Conservation (phyloP, 805 yeast species). For the Metschnikowia reukaufii region DNA sequence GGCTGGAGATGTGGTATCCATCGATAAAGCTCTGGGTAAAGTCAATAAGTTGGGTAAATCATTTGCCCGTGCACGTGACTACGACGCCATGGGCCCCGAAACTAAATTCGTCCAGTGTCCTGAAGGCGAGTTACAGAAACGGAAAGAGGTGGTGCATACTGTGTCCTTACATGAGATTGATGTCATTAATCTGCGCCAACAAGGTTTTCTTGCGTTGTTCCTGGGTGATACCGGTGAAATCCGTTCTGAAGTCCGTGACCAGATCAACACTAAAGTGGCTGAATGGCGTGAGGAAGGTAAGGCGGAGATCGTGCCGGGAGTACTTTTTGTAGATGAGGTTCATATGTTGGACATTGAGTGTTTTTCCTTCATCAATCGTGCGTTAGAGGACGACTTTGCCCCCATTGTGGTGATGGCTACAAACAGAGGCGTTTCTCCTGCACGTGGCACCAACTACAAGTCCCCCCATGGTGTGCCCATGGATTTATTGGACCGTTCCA, state of each 20-base stretch:
- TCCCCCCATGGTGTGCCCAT: conserved; percentile 98
- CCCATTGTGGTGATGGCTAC: conserved; percentile 98
- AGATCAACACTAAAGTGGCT: conserved; percentile 93
- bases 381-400: conserved; percentile 92
- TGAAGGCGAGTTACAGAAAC: conserved; percentile 95
- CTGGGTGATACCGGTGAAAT: conserved; percentile 98
- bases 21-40: conserved; percentile 94
- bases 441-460: conserved; percentile 89
- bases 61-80: conserved; percentile 93
- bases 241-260: conserved; percentile 91
- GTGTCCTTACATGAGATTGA: conserved; percentile 98
- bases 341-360: conserved; percentile 98
- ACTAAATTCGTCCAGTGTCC: conserved; percentile 98
- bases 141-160: conserved; percentile 94
- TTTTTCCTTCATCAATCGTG: conserved; percentile 92
- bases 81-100: conserved; percentile 98
- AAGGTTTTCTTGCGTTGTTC: conserved; percentile 93
- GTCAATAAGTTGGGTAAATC: conserved; percentile 94
- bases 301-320: conserved; percentile 98
- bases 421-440: conserved; percentile 89
- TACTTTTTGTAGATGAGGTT: conserved; percentile 94
- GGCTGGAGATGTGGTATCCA: conserved; percentile 95
- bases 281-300: conserved; percentile 99
- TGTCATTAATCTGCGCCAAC: conserved; percentile 95
- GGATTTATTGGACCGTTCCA: conserved; percentile 89